phyloP scores from a whole-genome alignment of 1,139 yeast genomes.

The Protomyces inundatus region DNA sequence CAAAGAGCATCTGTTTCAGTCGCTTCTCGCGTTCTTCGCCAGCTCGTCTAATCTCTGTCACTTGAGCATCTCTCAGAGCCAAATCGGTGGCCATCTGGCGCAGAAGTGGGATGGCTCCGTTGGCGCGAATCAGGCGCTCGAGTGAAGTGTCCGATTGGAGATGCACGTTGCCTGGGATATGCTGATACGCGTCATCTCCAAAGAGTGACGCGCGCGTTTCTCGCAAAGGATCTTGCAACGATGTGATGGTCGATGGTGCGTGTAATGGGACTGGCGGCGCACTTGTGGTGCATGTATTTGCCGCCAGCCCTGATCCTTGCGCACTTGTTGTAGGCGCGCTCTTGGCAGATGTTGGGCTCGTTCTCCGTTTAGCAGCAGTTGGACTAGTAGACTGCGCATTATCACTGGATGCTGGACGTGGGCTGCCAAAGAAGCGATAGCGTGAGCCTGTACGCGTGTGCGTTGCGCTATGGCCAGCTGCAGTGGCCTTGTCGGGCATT shows the following conservation, averaged over 20 bases:
- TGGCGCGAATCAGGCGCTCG: slow-evolving; percentile 41
- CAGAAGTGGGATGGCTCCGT: slow-evolving; percentile 46
- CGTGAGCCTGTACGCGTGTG: background rate
- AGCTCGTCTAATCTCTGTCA: slow-evolving; percentile 44
- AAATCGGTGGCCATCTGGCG: slow-evolving; percentile 50
- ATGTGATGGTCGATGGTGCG: background rate
- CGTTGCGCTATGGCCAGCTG: background rate
- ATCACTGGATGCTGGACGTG: background rate
- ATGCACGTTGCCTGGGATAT: slow-evolving; percentile 41
- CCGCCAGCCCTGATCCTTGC: background rate
- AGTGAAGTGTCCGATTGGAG: slow-evolving; percentile 40
- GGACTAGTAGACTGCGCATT: background rate
- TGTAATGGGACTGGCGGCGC: background rate
- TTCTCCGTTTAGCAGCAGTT: background rate
- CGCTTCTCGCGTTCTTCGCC: slow-evolving; percentile 47
- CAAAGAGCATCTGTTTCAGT: slow-evolving; percentile 44
- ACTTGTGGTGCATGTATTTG: no score
- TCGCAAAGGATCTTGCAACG: background rate
- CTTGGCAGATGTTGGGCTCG: background rate
- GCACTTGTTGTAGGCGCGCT: background rate
- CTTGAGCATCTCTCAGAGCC: slow-evolving; percentile 49
- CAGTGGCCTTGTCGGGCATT: background rate
- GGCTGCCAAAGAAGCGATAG: background rate
- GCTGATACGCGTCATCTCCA: slow-evolving; percentile 3
- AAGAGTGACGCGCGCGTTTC: slow-evolving; percentile 5